These are phyloP conservation scores for Tephrocybe sp. DNA, from an alignment of 768 basidiomycete genomes.

Conservation along the genomic window DNA sequence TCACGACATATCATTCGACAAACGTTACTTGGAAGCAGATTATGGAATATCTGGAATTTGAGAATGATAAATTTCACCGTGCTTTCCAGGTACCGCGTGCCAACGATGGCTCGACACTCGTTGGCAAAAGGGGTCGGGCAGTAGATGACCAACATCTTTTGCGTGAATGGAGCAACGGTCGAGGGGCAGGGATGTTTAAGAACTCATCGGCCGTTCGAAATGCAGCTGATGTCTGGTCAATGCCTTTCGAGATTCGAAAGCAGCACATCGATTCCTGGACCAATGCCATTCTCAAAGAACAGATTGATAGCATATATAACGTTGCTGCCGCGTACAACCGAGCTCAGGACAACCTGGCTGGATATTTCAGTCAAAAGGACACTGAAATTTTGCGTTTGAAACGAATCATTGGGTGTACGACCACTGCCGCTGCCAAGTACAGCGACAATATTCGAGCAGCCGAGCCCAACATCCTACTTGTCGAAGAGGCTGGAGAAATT, in stretches of 20 bases:
- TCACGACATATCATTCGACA: neutral
- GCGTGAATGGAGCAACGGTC: constrained; percentile 2
- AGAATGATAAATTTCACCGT: neutral
- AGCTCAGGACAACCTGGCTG: constrained; percentile 31
- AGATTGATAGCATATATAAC: constrained; percentile 2
- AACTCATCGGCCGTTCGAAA: neutral
- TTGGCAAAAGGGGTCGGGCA: neutral
- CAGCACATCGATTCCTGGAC: constrained; percentile 1
- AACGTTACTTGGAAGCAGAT: neutral
- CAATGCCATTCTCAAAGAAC: constrained; percentile 1
- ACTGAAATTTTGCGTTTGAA: constrained; percentile 38
- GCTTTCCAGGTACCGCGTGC: constrained; percentile 5
- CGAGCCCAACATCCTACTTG: constrained; percentile 52
- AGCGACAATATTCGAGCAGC: constrained; percentile 42
- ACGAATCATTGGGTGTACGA: constrained; percentile 65
- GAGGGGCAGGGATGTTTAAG: constrained; percentile 3
- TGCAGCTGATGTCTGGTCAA: constrained; percentile 7
- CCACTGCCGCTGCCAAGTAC: constrained; percentile 67
- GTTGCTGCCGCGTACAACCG: constrained; percentile 7
- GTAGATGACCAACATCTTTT: constrained; percentile 7
- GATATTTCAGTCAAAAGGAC: constrained; percentile 33
- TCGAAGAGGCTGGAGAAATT: constrained; percentile 75
- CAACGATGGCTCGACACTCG: neutral
- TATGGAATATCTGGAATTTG: constrained; percentile 11
- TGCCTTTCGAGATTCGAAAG: constrained; percentile 3